These are phyloP conservation scores for Colletotrichum sp. DNA, from an alignment of 2,329 filamentous ascomycete species.

Conservation along the genomic window DNA sequence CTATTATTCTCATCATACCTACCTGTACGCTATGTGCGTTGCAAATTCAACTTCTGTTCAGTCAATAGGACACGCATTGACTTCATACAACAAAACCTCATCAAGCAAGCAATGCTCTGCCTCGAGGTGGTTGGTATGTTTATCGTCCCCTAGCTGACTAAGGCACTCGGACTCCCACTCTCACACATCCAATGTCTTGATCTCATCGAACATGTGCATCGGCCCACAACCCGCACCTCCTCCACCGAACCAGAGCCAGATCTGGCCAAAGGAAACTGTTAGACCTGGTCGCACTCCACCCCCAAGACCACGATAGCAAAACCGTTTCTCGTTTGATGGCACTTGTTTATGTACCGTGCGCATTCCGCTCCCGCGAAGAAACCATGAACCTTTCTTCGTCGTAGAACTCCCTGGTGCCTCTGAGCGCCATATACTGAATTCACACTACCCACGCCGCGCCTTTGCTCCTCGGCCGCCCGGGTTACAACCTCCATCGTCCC, in stretches of 20 bases:
- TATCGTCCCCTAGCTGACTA: not conserved
- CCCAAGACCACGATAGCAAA: not conserved
- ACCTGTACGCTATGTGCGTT: not conserved
- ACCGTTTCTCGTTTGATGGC: not conserved
- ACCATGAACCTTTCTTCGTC: constrained; percentile 9
- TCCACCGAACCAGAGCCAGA: constrained; percentile 1
- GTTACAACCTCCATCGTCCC: not conserved
- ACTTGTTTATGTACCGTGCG: constrained; percentile 8
- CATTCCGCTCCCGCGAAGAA: not conserved
- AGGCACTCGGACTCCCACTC: not conserved
- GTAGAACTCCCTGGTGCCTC: not conserved
- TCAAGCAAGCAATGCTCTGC: not conserved
- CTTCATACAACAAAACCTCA: not conserved
- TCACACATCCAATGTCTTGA: constrained; percentile 3
- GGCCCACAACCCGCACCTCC: constrained; percentile 10
- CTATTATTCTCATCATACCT: not conserved
- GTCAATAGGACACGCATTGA: not conserved
- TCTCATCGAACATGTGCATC: constrained; percentile 11
- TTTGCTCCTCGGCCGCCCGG: not conserved
- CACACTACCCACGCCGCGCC: not conserved
- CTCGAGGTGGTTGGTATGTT: not conserved
- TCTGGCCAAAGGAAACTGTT: not conserved
- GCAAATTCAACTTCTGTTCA: not conserved
- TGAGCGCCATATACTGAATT: not conserved
- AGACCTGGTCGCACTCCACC: not conserved